These are phyloP conservation scores for Stephanodiscus minutulus DNA, from an alignment of 108 stramenopile genomes.

Conservation along the genomic window DNA sequence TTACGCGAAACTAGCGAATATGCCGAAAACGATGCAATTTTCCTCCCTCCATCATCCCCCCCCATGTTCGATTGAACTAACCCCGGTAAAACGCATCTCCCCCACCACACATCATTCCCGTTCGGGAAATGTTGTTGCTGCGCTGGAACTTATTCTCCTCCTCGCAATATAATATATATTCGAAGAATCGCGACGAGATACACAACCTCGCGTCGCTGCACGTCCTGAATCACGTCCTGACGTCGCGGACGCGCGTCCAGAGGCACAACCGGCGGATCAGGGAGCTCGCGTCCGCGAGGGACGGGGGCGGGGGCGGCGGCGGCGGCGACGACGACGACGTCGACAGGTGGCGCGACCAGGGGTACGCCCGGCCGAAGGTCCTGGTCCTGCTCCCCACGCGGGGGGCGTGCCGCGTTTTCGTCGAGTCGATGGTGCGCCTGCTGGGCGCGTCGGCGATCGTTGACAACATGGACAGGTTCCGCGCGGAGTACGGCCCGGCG, in stretches of 20 bases:
- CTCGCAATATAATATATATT: neutral
- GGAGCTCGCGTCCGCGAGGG: too few relatives aligned
- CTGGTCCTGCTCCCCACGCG: conserved; percentile 83
- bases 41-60: too few relatives aligned
- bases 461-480: conserved; percentile 68
- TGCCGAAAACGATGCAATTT: too few relatives aligned
- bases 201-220: conserved; percentile 62
- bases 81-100: too few relatives aligned
- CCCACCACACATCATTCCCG: too few relatives aligned
- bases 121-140: too few relatives aligned
- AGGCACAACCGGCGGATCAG: conserved; percentile 68
- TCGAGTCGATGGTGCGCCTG: conserved; percentile 56
- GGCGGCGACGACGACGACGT: conserved; percentile 41
- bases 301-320: conserved; percentile 4
- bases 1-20: too few relatives aligned
- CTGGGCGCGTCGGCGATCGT: conserved; percentile 48
- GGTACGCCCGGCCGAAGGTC: conserved; percentile 84
- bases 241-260: conserved; percentile 62
- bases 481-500: conserved; percentile 68
- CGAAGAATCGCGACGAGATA: conserved; percentile 57
- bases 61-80: too few relatives aligned
- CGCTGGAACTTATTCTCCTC: too few relatives aligned
- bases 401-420: conserved; percentile 69
- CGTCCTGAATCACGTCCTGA: conserved; percentile 79
- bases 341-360: conserved; percentile 79